Evolutionary conservation across 2,329 filamentous ascomycete genomes (phyloP).

Genomic region (Aureobasidium pullulans): DNA sequence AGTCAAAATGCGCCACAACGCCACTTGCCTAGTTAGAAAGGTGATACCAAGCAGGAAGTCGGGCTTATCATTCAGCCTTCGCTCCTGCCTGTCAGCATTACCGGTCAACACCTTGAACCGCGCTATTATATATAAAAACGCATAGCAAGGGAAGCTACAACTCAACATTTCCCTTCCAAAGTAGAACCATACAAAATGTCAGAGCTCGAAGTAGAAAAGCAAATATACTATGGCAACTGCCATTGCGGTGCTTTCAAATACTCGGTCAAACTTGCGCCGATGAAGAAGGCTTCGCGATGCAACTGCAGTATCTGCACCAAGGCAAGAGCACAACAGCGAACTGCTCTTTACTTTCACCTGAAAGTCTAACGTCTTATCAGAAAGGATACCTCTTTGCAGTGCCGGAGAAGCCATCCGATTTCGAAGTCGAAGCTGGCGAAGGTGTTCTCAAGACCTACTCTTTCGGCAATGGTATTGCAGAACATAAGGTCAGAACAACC

Average conservation of each 20-base stretch:
- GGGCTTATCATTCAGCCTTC: neutral
- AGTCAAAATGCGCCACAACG: neutral
- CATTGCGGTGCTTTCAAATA: slow-evolving; percentile 11
- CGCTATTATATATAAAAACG: neutral
- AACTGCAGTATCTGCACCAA: slow-evolving; percentile 10
- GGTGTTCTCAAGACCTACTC: neutral
- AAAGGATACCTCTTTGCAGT: slow-evolving; percentile 3
- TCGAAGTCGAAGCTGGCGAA: neutral
- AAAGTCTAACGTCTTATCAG: neutral
- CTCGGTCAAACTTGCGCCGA: neutral
- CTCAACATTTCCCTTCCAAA: neutral
- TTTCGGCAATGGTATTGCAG: neutral
- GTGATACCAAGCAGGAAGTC: neutral
- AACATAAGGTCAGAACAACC: neutral
- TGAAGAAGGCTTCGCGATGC: neutral
- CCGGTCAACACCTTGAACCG: neutral
- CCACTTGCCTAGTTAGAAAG: neutral
- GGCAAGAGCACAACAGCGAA: neutral
- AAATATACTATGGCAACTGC: slow-evolving; percentile 1
- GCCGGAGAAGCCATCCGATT: neutral
- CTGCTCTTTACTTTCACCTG: neutral
- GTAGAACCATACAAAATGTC: neutral
- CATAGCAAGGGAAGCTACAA: neutral
- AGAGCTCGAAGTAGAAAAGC: neutral
- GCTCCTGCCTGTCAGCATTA: neutral